phyloP scores from a whole-genome alignment of 768 basidiomycete genomes.

The Boletus vermiculosoides region DNA sequence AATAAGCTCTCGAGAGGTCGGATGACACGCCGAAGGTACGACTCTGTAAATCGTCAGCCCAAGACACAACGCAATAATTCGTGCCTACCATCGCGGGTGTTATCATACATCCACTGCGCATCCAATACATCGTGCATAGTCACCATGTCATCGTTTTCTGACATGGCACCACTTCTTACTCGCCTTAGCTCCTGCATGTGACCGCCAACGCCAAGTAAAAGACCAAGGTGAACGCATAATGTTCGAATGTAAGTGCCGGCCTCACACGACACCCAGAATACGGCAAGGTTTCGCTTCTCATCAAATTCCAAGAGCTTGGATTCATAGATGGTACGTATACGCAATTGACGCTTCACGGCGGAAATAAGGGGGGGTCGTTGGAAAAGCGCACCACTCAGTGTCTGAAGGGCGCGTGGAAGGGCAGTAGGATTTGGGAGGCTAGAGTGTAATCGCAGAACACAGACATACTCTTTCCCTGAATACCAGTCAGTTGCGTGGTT shows the following conservation, averaged over 20 bases:
- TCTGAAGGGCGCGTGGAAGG: slow-evolving; percentile 92
- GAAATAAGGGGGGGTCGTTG: slow-evolving; percentile 99
- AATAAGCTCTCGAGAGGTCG: slow-evolving; percentile 92
- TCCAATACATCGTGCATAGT: slow-evolving; percentile 99
- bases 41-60: slow-evolving; percentile 53
- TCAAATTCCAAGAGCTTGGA: slow-evolving; percentile 96
- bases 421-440: slow-evolving; percentile 76
- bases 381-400: slow-evolving; percentile 96
- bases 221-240: slow-evolving; percentile 93
- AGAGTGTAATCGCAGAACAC: slow-evolving; percentile 90
- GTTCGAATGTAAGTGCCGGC: slow-evolving; percentile 97
- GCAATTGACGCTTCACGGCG: slow-evolving; percentile 96
- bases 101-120: slow-evolving; percentile 98
- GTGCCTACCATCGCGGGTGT: slow-evolving; percentile 84
- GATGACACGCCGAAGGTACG: slow-evolving; percentile 93
- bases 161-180: slow-evolving; percentile 93
- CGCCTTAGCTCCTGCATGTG: slow-evolving; percentile 99
- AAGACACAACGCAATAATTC: slow-evolving; percentile 5
- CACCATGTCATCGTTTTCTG: slow-evolving; percentile 96
- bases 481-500: slow-evolving; percentile 2
- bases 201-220: slow-evolving; percentile 94
- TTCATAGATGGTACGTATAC: slow-evolving; percentile 95
- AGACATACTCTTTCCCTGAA: slow-evolving; percentile 95
- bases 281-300: slow-evolving; percentile 92
- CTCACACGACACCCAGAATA: slow-evolving; percentile 99